phyloP scores from a whole-genome alignment of 2,329 filamentous ascomycete genomes.

The Trichoderma atrobrunneum region DNA sequence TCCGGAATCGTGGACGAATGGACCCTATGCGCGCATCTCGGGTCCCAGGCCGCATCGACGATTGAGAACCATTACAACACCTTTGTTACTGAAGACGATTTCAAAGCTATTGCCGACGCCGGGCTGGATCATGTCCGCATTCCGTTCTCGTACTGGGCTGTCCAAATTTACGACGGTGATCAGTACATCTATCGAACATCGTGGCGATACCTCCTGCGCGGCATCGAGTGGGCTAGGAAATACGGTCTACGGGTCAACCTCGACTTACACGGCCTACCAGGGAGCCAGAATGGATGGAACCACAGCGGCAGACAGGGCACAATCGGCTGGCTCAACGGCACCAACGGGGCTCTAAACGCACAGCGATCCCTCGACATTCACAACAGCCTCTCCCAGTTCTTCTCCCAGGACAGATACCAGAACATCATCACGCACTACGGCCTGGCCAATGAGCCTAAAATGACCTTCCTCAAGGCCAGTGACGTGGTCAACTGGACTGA shows the following conservation, averaged over 20 bases:
- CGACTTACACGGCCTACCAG: slow-evolving; percentile 86
- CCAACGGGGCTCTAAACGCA: slow-evolving; percentile 72
- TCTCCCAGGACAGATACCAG: slow-evolving; percentile 87
- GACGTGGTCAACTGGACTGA: slow-evolving; percentile 78
- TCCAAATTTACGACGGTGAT: slow-evolving; percentile 78
- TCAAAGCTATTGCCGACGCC: slow-evolving; percentile 78
- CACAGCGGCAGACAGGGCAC: slow-evolving; percentile 80
- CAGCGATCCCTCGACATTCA: slow-evolving; percentile 85
- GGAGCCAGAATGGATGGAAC: slow-evolving; percentile 97
- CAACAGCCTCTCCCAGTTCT: slow-evolving; percentile 83
- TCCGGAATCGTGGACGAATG: slow-evolving; percentile 82
- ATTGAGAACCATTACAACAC: slow-evolving; percentile 90
- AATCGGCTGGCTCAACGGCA: slow-evolving; percentile 90
- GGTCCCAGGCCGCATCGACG: slow-evolving; percentile 59
- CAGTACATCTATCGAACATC: slow-evolving; percentile 83
- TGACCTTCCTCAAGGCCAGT: slow-evolving; percentile 66
- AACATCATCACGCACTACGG: slow-evolving; percentile 93
- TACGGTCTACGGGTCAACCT: slow-evolving; percentile 90
- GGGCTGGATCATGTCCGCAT: slow-evolving; percentile 97
- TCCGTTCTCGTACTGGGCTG: slow-evolving; percentile 92
- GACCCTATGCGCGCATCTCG: slow-evolving; percentile 71
- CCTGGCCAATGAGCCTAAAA: slow-evolving; percentile 88
- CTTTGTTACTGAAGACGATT: slow-evolving; percentile 82
- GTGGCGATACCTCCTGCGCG: slow-evolving; percentile 90
- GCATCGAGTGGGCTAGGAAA: slow-evolving; percentile 89